A percentile compares a stretch with the other conserved stretches of the same genome.
phyloP scores from a whole-genome alignment of 2,329 filamentous ascomycete genomes.

The Hypoxylon sp. region DNA sequence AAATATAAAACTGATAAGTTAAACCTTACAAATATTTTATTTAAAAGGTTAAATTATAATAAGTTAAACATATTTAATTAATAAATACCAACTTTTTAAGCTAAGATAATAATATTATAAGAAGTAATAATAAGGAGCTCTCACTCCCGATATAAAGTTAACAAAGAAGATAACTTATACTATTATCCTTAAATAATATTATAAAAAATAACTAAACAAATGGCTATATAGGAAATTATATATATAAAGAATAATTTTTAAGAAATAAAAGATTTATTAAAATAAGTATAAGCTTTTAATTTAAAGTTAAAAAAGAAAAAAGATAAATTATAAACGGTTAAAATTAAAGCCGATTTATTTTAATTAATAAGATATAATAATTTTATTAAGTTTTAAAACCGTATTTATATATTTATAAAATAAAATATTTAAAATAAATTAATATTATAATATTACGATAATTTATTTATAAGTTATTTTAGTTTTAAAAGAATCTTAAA shows the following conservation, averaged over 20 bases:
- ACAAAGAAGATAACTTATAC: not conserved
- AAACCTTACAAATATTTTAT: too few relatives aligned
- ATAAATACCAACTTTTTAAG: not conserved
- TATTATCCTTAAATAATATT: not conserved
- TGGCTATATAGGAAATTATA: not conserved
- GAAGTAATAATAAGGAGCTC: not conserved
- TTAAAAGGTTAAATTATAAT: too few relatives aligned
- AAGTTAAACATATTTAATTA: not conserved
- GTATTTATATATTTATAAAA: not conserved
- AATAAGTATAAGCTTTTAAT: not conserved
- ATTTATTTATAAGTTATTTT: not conserved
- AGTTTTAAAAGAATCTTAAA: not conserved
- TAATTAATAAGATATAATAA: not conserved
- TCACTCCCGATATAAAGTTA: too few relatives aligned
- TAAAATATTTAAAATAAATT: not conserved
- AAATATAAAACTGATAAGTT: too few relatives aligned
- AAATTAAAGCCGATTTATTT: not conserved
- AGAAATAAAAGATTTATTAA: not conserved
- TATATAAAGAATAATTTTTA: not conserved
- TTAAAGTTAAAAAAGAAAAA: not conserved
- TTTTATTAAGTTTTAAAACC: not conserved
- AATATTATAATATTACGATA: slow-evolving; percentile 1
- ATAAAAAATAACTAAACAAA: not conserved
- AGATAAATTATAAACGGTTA: not conserved
- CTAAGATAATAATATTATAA: not conserved